phyloP scores from a whole-genome alignment of 1,284 basidiomycete genomes.

The Exobasidium cylindrosporum region DNA sequence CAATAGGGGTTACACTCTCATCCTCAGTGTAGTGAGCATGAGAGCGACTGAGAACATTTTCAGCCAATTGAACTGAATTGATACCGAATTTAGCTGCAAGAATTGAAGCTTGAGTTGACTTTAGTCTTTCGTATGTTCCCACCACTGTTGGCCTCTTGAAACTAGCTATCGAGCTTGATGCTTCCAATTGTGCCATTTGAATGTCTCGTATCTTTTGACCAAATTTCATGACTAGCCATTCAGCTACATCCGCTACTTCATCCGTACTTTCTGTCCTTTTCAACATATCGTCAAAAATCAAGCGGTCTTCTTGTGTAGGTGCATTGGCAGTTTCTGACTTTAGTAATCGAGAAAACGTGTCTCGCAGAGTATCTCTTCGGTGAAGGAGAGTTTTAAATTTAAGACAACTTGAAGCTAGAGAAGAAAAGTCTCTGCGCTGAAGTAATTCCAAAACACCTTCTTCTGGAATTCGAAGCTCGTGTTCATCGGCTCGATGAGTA shows the following conservation, averaged over 20 bases:
- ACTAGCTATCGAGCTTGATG: slow-evolving; percentile 63
- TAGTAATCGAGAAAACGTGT: slow-evolving; percentile 28
- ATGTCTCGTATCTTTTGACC: slow-evolving; percentile 54
- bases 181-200: slow-evolving; percentile 63
- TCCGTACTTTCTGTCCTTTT: slow-evolving; percentile 65
- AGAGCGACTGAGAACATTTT: slow-evolving; percentile 65
- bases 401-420: slow-evolving; percentile 68
- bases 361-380: slow-evolving; percentile 44
- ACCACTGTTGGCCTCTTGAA: slow-evolving; percentile 81
- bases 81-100: slow-evolving; percentile 79
- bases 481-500: slow-evolving; percentile 86
- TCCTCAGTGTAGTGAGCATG: slow-evolving; percentile 66
- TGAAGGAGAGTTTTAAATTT: slow-evolving; percentile 48
- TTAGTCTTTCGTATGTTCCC: slow-evolving; percentile 79
- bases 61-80: slow-evolving; percentile 71
- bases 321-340: not conserved
- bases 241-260: slow-evolving; percentile 82
- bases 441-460: slow-evolving; percentile 36
- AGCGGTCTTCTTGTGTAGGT: slow-evolving; percentile 16
- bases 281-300: slow-evolving; percentile 44
- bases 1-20: slow-evolving; percentile 28
- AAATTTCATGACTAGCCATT: slow-evolving; percentile 86
- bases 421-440: slow-evolving; percentile 43
- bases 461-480: slow-evolving; percentile 59
- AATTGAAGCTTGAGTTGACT: slow-evolving; percentile 72